Conservation (phyloP, 306 rosid species). For the Quercus bicolor region DNA sequence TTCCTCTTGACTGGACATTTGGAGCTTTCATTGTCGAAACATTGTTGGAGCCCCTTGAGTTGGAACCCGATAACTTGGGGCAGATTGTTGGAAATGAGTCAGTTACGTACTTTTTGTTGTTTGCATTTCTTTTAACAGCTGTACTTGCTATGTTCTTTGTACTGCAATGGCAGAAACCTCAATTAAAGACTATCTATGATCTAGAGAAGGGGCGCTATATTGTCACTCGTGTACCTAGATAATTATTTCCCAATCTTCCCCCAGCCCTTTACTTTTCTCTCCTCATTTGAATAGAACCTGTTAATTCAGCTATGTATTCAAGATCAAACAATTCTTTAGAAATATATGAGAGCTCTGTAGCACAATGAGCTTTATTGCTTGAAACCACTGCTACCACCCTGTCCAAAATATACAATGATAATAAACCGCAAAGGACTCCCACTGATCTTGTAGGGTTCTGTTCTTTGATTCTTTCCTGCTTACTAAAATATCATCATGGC, state of each 20-base stretch:
- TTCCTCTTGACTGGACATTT: slow-evolving; percentile 46
- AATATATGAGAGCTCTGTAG: neutral
- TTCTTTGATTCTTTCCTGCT: neutral
- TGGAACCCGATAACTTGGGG: slow-evolving; percentile 32
- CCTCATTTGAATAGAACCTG: neutral
- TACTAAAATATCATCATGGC: neutral
- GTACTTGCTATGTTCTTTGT: slow-evolving; percentile 34
- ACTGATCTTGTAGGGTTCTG: neutral
- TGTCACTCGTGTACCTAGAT: slow-evolving; percentile 42
- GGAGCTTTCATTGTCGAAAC: slow-evolving; percentile 47
- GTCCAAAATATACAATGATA: neutral
- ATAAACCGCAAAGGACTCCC: neutral
- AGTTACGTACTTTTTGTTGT: slow-evolving; percentile 38
- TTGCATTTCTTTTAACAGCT: slow-evolving; percentile 42
- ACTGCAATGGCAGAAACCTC: slow-evolving; percentile 44
- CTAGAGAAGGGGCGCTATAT: slow-evolving; percentile 60
- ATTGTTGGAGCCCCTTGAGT: slow-evolving; percentile 35
- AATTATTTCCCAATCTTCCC: neutral
- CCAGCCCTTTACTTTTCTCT: neutral
- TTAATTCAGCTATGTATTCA: neutral
- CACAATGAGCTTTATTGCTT: neutral
- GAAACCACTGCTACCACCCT: neutral
- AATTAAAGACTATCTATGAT: slow-evolving; percentile 53
- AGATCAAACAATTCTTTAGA: neutral
- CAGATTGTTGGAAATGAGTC: slow-evolving; percentile 41